Base-by-base conservation (phyloP, 805 yeast genomes). In the Ascoidea rubescens region DNA sequence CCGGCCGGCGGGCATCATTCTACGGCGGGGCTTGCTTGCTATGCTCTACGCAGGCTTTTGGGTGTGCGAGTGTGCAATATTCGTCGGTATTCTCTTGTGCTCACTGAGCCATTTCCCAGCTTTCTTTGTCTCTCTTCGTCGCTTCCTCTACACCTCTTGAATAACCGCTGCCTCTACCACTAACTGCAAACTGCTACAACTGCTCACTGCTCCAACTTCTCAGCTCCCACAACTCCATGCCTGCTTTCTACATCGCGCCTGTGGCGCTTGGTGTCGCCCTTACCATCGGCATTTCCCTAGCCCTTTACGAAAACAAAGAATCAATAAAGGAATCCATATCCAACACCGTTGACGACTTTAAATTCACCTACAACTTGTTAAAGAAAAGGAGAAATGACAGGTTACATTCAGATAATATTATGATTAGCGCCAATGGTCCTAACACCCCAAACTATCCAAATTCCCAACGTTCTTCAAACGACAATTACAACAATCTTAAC, bases 251-350 rank as follows among this genome's bases (percentile, higher is more conserved):
- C 43, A 37, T 37, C 14, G 43, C 43, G 43, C 65, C 68, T 14
- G 21, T 62, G 7, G 45, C 56, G 5, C 42, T 59, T 8, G 67
- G 65, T 4, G 52, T 59, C 21, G 56, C 57, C 5, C 62, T 62
- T 1, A 63, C 65, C 1, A 54, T 58, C 5, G 64, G 62, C 2
- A 52, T 63, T n/a, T 58, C 64, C 16, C 49, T 61, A 3, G 56
- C 60, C 6, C 31, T 60, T 7, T 56, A 56, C 33, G 50, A 53
- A 30, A 57, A 66, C 49, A 55, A 59, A 14, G 66, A 64, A 30
- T 62, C 59, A 50, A 61, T 66, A 30, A 48, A 49, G 7, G 65
- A 64, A 5, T 58, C 58, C 33, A 14, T 62, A 10, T 63, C 63
- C 48, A 61, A 59, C 31, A 48, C 50, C 10, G 56, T 62, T 3